phyloP scores from a whole-genome alignment of 108 stramenopile species.

The Phaeodactylum tricornutum region DNA sequence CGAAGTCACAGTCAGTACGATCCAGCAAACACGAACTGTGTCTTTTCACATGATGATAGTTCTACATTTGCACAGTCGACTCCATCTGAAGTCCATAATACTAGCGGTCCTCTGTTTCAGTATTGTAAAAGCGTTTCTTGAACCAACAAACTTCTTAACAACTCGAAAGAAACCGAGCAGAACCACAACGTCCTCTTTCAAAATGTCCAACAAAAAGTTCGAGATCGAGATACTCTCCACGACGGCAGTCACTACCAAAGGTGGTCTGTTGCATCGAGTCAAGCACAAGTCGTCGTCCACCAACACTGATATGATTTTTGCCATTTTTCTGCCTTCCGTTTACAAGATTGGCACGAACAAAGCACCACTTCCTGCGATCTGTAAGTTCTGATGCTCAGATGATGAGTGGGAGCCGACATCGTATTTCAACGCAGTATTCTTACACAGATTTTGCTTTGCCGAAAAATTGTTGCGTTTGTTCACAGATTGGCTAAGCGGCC shows the following conservation, averaged over 20 bases:
- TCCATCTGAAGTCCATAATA: too few relatives aligned
- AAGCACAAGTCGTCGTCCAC: conserved; percentile 59
- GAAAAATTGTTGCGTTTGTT: neutral
- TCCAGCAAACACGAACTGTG: too few relatives aligned
- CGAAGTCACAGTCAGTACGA: too few relatives aligned
- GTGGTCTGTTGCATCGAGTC: conserved; percentile 60
- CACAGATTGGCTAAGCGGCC: conserved; percentile 71
- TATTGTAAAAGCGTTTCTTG: too few relatives aligned
- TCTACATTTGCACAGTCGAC: too few relatives aligned
- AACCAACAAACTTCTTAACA: too few relatives aligned
- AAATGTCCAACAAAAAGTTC: too few relatives aligned
- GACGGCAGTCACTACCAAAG: conserved; percentile 38
- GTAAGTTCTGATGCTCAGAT: neutral
- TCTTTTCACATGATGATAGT: too few relatives aligned
- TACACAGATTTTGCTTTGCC: neutral
- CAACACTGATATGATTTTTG: conserved; percentile 52
- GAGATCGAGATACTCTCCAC: conserved; percentile 39
- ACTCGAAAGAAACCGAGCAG: too few relatives aligned
- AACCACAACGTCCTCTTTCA: too few relatives aligned
- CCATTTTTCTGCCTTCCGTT: conserved; percentile 7
- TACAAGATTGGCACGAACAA: neutral
- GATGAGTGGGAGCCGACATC: neutral
- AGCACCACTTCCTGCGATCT: neutral
- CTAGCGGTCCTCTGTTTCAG: too few relatives aligned
- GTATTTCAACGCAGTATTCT: neutral